These are phyloP conservation scores for Diplotaxis tenuifolia DNA, from an alignment of 345 rosid species.

Conservation along the genomic window DNA sequence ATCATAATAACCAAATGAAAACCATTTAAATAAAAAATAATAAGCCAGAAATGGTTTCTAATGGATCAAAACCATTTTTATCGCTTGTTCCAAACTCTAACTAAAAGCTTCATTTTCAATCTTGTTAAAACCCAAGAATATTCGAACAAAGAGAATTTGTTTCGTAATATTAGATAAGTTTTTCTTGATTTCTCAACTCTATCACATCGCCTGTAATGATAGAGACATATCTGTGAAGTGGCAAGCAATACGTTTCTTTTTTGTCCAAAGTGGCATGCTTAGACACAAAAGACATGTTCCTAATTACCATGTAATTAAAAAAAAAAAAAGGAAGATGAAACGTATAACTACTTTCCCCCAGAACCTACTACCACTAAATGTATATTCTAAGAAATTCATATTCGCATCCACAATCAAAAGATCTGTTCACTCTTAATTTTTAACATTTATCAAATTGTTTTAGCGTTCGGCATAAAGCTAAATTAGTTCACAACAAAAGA, in stretches of 20 bases:
- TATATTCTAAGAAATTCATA: background rate
- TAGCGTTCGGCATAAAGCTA: too few relatives aligned
- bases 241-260: background rate
- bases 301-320: background rate
- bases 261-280: slow-evolving; percentile 16
- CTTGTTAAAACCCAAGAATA: slow-evolving; percentile 8
- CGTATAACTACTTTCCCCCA: background rate
- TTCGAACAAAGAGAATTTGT: background rate
- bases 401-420: background rate
- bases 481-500: background rate
- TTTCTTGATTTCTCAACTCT: slow-evolving; percentile 19
- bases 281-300: background rate
- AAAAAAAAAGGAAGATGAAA: background rate
- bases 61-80: slow-evolving; percentile 26
- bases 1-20: background rate
- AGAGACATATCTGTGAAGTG: slow-evolving; percentile 8
- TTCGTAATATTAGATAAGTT: slow-evolving; percentile 17
- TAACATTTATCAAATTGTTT: slow-evolving; percentile 1
- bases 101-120: background rate
- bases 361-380: background rate
- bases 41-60: background rate
- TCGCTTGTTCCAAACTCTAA: slow-evolving; percentile 18
- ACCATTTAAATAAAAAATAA: background rate
- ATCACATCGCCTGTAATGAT: slow-evolving; percentile 7
- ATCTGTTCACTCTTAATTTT: background rate